phyloP scores from a whole-genome alignment of 2,329 filamentous ascomycete species.

The Aspergillus flavus region DNA sequence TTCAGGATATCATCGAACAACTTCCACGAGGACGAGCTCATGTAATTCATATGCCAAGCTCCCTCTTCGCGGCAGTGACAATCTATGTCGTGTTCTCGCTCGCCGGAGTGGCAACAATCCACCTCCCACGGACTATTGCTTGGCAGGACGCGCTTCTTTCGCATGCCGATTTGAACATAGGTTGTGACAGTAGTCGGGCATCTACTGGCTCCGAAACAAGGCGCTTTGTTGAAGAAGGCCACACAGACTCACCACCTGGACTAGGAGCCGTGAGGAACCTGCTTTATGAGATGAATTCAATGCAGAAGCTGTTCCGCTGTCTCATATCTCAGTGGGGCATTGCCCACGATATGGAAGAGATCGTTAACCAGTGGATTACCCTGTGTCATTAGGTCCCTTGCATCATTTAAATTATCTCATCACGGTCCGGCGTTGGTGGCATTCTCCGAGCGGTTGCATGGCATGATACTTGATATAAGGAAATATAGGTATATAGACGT shows the following conservation, averaged over 20 bases:
- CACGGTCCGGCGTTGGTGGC: background rate
- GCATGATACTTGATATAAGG: background rate
- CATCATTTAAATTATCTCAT: background rate
- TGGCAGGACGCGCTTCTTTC: conserved; percentile 46
- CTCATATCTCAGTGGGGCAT: conserved; percentile 50
- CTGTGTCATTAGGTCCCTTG: conserved; percentile 39
- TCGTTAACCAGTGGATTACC: conserved; percentile 48
- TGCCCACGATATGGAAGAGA: conserved; percentile 49
- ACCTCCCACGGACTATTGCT: conserved; percentile 42
- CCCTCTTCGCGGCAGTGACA: conserved; percentile 48
- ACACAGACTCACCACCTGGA: conserved; percentile 22
- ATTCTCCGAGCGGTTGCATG: background rate
- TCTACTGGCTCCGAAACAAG: conserved; percentile 39
- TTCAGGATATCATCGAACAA: conserved; percentile 51
- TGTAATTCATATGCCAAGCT: conserved; percentile 49
- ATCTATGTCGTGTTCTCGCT: conserved; percentile 47
- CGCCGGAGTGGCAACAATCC: conserved; percentile 40
- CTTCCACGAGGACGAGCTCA: conserved; percentile 49
- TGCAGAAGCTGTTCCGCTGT: conserved; percentile 51
- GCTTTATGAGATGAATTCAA: conserved; percentile 51
- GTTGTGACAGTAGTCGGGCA: conserved; percentile 26
- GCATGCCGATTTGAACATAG: conserved; percentile 31
- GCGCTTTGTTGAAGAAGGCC: conserved; percentile 39
- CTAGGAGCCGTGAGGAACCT: conserved; percentile 40
- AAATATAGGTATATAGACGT: background rate